Evolutionary conservation across 2,329 filamentous ascomycete species (phyloP).

Genomic region (Cercospora zeae-maydis): DNA sequence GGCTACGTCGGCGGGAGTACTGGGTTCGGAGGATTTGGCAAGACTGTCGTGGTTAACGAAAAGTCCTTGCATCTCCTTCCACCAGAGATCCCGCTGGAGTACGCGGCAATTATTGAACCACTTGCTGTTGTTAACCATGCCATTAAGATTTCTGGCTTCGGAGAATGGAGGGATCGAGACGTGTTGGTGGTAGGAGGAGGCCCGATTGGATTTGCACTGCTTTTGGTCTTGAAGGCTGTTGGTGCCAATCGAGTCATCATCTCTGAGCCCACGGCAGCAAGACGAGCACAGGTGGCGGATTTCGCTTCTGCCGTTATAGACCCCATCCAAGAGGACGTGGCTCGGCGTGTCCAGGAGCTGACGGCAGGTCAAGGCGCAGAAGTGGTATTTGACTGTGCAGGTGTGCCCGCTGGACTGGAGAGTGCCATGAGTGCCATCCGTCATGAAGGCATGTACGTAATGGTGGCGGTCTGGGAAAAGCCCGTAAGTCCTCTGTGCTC

Average conservation of each 20-base stretch:
- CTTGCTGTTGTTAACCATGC: constrained; percentile 25
- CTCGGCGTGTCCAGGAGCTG: constrained; percentile 15
- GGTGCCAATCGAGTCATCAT: constrained; percentile 20
- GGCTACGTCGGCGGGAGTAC: constrained; percentile 25
- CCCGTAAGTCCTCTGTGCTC: constrained; percentile 9
- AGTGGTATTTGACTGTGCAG: constrained; percentile 28
- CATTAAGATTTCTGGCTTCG: constrained; percentile 19
- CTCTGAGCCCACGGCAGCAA: constrained; percentile 21
- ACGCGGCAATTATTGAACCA: constrained; percentile 27
- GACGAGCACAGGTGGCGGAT: constrained; percentile 18
- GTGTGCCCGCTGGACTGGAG: constrained; percentile 18
- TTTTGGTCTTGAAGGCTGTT: constrained; percentile 21
- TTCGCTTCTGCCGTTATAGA: constrained; percentile 21
- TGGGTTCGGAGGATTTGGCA: constrained; percentile 25
- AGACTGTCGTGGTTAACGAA: constrained; percentile 18
- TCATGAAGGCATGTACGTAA: constrained; percentile 23
- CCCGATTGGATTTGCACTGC: constrained; percentile 25
- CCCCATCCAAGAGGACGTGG: constrained; percentile 22
- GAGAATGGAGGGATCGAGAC: constrained; percentile 16
- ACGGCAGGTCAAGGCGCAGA: constrained; percentile 21
- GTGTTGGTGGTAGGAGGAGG: constrained; percentile 28
- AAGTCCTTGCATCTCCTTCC: constrained; percentile 20
- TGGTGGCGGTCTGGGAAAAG: constrained; percentile 28
- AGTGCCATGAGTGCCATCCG: constrained; percentile 23
- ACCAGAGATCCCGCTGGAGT: constrained; percentile 16